These are phyloP conservation scores for Neurospora sp. DNA, from an alignment of 2,329 filamentous ascomycete species.

Conservation along the genomic window DNA sequence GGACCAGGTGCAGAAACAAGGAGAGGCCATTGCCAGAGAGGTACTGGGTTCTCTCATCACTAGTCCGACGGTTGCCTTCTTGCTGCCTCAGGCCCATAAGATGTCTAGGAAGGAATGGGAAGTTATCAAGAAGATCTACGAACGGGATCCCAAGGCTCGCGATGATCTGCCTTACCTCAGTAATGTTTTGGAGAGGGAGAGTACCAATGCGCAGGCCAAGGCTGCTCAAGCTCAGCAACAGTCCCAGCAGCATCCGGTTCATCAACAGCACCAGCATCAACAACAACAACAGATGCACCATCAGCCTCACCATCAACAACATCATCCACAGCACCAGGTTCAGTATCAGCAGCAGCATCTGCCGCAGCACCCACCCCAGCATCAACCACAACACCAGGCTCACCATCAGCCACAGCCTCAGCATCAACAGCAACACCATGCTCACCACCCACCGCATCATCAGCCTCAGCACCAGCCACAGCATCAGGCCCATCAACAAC, in stretches of 20 bases:
- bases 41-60: conserved; percentile 54
- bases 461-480: neutral
- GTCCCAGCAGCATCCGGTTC: conserved; percentile 1
- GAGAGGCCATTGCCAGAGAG: conserved; percentile 48
- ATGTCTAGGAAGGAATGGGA: conserved; percentile 66
- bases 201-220: conserved; percentile 11
- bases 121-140: conserved; percentile 60
- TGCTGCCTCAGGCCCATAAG: conserved; percentile 57
- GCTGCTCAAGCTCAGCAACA: conserved; percentile 2
- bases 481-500: conserved; percentile 1
- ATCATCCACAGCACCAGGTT: conserved; percentile 2
- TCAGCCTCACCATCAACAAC: conserved; percentile 2
- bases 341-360: conserved; percentile 4
- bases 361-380: conserved; percentile 1
- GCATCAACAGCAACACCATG: conserved; percentile 3
- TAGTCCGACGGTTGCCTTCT: conserved; percentile 57
- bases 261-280: conserved; percentile 6
- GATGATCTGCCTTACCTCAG: conserved; percentile 52
- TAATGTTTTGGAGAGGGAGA: conserved; percentile 42
- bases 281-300: conserved; percentile 3
- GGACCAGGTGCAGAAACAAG: conserved; percentile 34
- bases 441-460: neutral
- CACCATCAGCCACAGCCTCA: conserved; percentile 1
- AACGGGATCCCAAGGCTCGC: conserved; percentile 53
- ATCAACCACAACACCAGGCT: conserved; percentile 1